These are phyloP conservation scores for Pseudogymnoascus sp. DNA, from an alignment of 2,329 filamentous ascomycete species.

Conservation along the genomic window DNA sequence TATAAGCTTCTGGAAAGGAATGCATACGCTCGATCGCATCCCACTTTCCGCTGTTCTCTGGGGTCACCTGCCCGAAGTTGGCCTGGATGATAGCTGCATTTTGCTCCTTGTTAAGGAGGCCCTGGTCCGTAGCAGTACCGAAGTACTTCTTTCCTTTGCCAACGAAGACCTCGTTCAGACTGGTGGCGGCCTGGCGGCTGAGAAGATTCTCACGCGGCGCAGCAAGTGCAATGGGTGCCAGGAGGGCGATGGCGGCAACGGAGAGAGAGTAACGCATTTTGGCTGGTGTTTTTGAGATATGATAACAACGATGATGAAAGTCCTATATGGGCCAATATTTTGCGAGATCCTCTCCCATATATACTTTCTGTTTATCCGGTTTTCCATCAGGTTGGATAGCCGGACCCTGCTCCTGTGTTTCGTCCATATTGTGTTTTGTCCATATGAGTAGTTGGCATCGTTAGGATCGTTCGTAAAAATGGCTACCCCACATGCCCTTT, in stretches of 20 bases:
- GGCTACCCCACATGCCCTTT: neutral
- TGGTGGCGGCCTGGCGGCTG: constrained; percentile 24
- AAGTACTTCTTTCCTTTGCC: constrained; percentile 58
- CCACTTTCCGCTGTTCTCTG: constrained; percentile 67
- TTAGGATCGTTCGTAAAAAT: neutral
- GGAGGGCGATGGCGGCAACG: neutral
- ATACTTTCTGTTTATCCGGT: neutral
- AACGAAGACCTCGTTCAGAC: constrained; percentile 48
- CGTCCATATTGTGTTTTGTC: neutral
- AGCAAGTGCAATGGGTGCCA: neutral
- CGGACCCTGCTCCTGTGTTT: neutral
- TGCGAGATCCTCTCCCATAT: neutral
- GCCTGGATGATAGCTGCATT: constrained; percentile 49
- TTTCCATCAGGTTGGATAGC: neutral
- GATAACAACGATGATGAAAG: neutral
- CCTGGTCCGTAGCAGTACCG: constrained; percentile 48
- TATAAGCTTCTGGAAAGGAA: neutral
- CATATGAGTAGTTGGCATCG: neutral
- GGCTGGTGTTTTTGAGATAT: neutral
- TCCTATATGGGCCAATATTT: neutral
- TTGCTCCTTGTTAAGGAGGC: constrained; percentile 38
- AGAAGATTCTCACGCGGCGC: neutral
- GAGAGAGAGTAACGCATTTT: neutral
- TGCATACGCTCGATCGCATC: constrained; percentile 40
- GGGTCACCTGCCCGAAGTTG: constrained; percentile 56